Conservation (phyloP, 106 monocot species). For the Narthecium ossifragum region DNA sequence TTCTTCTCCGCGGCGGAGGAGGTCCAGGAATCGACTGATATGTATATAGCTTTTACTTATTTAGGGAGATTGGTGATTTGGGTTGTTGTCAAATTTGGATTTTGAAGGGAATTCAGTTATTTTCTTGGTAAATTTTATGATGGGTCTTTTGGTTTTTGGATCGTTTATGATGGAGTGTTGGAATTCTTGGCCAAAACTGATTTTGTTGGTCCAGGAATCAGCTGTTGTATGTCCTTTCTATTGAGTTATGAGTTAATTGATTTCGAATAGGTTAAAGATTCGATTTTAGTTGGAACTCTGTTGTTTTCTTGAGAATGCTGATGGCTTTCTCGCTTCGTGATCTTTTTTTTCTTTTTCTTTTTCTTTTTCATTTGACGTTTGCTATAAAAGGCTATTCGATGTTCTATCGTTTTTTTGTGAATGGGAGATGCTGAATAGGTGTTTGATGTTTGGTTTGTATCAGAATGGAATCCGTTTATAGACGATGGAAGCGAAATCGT, state of each 20-base stretch:
- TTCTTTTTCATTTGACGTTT: background rate
- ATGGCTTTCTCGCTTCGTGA: too few species aligned
- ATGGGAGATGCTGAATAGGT: background rate
- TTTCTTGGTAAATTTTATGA: background rate
- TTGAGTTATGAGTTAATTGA: too few species aligned
- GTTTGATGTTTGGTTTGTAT: conserved; percentile 16
- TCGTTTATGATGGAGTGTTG: too few species aligned
- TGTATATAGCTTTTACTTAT: conserved; percentile 15
- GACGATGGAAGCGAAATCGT: conserved; percentile 50
- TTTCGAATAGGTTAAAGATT: too few species aligned
- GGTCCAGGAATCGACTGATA: conserved; percentile 81
- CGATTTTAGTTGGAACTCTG: too few species aligned
- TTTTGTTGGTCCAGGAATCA: too few species aligned
- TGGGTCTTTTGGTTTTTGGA: too few species aligned
- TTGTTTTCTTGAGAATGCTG: too few species aligned
- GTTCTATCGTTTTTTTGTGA: background rate
- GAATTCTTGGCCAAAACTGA: too few species aligned
- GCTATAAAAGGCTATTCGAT: too few species aligned
- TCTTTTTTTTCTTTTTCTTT: too few species aligned
- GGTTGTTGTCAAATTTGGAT: conserved; percentile 3
- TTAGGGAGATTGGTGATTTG: background rate
- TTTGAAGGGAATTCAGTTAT: background rate
- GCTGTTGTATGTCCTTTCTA: too few species aligned
- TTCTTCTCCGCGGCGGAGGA: conserved; percentile 86
- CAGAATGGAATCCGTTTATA: conserved; percentile 80